A percentile compares a stretch with the other conserved stretches of the same genome.
phyloP scores from a whole-genome alignment of 768 basidiomycete species.

The Amanita inopinata region DNA sequence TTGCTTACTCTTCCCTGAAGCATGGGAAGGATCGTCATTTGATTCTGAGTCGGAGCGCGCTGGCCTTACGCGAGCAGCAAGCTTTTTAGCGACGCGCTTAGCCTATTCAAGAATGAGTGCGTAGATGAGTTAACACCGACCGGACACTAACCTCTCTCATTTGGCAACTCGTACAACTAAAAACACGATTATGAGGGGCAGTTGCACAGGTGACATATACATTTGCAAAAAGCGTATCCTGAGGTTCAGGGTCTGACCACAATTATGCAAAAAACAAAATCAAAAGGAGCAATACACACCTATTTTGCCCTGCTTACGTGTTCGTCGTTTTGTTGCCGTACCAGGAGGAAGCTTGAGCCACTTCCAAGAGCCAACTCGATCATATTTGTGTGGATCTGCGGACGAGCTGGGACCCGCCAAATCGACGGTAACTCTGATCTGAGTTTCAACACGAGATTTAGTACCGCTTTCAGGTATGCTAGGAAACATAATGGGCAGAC shows the following conservation, averaged over 20 bases:
- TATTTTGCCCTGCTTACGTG: constrained; percentile 77
- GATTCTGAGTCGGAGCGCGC: constrained; percentile 69
- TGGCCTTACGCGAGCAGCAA: constrained; percentile 76
- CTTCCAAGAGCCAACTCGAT: constrained; percentile 84
- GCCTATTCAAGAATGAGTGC: constrained; percentile 36
- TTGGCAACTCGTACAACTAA: constrained; percentile 84
- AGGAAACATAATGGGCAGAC: constrained; percentile 74
- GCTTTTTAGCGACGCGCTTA: constrained; percentile 83
- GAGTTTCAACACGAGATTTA: constrained; percentile 92
- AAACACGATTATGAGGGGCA: constrained; percentile 63
- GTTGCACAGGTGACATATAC: constrained; percentile 76
- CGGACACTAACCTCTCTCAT: constrained; percentile 55
- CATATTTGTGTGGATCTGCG: constrained; percentile 54
- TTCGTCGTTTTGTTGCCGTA: constrained; percentile 75
- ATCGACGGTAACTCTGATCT: constrained; percentile 79
- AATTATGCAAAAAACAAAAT: constrained; percentile 9
- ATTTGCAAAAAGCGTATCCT: constrained; percentile 63
- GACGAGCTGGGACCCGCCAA: constrained; percentile 60
- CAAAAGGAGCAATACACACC: constrained; percentile 31
- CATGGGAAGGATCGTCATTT: constrained; percentile 37
- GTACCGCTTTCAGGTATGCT: constrained; percentile 77
- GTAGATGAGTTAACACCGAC: constrained; percentile 5
- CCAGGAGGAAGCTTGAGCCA: constrained; percentile 76
- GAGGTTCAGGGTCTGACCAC: constrained; percentile 48
- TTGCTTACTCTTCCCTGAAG: constrained; percentile 34